A percentile compares a stretch with the other conserved stretches of the same genome.
Evolutionary conservation across 768 basidiomycete species (phyloP).

Genomic region (Pulveroboletus ravenelii): DNA sequence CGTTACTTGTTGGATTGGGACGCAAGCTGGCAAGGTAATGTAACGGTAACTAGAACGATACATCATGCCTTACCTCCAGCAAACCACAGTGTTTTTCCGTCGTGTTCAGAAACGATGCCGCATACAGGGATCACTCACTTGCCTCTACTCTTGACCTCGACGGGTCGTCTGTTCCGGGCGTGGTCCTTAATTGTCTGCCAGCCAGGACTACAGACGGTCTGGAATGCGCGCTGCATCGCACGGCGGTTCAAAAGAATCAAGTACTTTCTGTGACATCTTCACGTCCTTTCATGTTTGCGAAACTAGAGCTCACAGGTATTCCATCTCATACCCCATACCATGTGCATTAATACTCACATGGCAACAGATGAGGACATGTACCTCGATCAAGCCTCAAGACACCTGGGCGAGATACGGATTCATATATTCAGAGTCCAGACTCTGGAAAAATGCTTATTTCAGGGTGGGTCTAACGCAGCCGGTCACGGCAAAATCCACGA

Average conservation of each 20-base stretch:
- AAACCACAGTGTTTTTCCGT: constrained; percentile 24
- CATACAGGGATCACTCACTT: constrained; percentile 7
- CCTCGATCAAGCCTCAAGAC: constrained; percentile 8
- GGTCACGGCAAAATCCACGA: constrained; percentile 25
- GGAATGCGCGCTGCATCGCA: not conserved
- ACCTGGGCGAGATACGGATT: constrained; percentile 22
- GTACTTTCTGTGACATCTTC: constrained; percentile 11
- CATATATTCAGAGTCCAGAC: constrained; percentile 2
- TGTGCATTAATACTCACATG: constrained; percentile 2
- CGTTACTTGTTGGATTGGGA: constrained; percentile 29
- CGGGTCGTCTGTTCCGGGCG: constrained; percentile 11
- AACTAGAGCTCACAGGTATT: constrained; percentile 28
- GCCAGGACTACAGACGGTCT: too few species aligned
- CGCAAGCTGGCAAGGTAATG: constrained; percentile 26
- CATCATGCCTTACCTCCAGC: not conserved
- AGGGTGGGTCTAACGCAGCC: not conserved
- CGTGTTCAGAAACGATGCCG: constrained; percentile 12
- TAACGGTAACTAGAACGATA: not conserved
- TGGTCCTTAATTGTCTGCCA: not conserved
- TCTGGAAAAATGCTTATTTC: fast-evolving
- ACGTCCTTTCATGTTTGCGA: constrained; percentile 25
- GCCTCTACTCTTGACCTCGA: constrained; percentile 13
- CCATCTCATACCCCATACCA: not conserved
- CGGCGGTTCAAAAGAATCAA: not conserved
- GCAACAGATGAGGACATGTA: constrained; percentile 27